A percentile compares a stretch with the other conserved stretches of the same genome.
These are phyloP conservation scores for Arthrinium puccinioides DNA, from an alignment of 2,329 filamentous ascomycete species.

Conservation along the genomic window DNA sequence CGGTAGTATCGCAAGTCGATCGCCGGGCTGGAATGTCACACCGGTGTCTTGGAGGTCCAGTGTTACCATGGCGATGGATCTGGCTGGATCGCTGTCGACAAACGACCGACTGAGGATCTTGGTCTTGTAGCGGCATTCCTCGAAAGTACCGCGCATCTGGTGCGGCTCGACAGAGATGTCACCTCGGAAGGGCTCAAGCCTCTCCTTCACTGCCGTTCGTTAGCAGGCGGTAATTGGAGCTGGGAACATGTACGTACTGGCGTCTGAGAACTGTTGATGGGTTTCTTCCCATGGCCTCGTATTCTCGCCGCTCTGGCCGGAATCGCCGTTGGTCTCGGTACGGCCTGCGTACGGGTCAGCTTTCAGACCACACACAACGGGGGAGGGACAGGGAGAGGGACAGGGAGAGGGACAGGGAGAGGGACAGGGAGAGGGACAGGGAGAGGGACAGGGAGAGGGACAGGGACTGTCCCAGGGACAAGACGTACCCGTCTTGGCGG, in stretches of 20 bases:
- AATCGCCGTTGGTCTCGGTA: conserved; percentile 44
- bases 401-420: too few species aligned
- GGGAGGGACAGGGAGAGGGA: too few species aligned
- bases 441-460: too few species aligned
- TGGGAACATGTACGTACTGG: too few species aligned
- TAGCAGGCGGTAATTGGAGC: too few species aligned
- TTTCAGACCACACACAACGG: too few species aligned
- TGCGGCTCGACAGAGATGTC: conserved; percentile 40
- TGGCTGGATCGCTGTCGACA: conserved; percentile 36
- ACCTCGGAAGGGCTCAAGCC: conserved; percentile 41
- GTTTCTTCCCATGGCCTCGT: conserved; percentile 42
- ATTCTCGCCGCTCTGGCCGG: conserved; percentile 33
- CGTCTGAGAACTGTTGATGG: conserved; percentile 41
- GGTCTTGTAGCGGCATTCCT: conserved; percentile 44
- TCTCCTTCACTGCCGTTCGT: conserved; percentile 52
- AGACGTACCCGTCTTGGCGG: conserved; percentile 44
- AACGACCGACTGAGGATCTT: conserved; percentile 35
- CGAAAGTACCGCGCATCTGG: conserved; percentile 46
- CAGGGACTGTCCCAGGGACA: too few species aligned
- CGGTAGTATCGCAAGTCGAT: conserved; percentile 46
- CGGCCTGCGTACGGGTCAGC: too few species aligned
- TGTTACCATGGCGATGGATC: conserved; percentile 41
- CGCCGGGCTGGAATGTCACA: conserved; percentile 45
- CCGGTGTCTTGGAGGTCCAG: conserved; percentile 45
- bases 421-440: too few species aligned